phyloP scores from a whole-genome alignment of 2,329 filamentous ascomycete species.

The Amesomyces nigricolor region DNA sequence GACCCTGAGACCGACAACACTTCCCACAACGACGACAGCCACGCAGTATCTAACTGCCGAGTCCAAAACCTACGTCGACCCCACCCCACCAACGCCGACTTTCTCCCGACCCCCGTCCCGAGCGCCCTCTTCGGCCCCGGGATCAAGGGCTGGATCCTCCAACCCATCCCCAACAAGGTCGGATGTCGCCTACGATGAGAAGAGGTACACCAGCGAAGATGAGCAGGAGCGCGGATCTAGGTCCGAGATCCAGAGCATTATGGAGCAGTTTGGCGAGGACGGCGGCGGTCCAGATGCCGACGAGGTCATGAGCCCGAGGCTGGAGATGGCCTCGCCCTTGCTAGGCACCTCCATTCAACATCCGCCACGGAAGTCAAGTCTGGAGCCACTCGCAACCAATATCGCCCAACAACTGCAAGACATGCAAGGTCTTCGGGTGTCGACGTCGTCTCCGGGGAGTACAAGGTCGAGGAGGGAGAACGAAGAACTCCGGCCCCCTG shows the following conservation, averaged over 20 bases:
- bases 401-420: slow-evolving; percentile 46
- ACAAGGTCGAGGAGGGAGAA: slow-evolving; percentile 33
- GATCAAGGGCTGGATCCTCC: slow-evolving; percentile 37
- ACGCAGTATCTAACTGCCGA: slow-evolving; percentile 45
- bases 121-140: slow-evolving; percentile 50
- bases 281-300: slow-evolving; percentile 66
- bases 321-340: slow-evolving; percentile 77
- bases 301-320: slow-evolving; percentile 85
- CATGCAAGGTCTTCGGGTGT: slow-evolving; percentile 39
- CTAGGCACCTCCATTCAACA: slow-evolving; percentile 62
- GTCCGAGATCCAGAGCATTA: slow-evolving; percentile 92
- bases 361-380: slow-evolving; percentile 78
- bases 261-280: slow-evolving; percentile 86
- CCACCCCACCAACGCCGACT: slow-evolving; percentile 52
- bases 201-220: slow-evolving; percentile 52
- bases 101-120: slow-evolving; percentile 55
- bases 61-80: slow-evolving; percentile 48
- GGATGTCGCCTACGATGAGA: slow-evolving; percentile 53
- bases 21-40: slow-evolving; percentile 34
- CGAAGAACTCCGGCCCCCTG: slow-evolving; percentile 50
- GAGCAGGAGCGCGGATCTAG: slow-evolving; percentile 64
- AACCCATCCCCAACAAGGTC: slow-evolving; percentile 50
- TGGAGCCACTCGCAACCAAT: slow-evolving; percentile 61
- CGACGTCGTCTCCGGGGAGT: slow-evolving; percentile 36
- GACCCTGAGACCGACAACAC: slow-evolving; percentile 43